Evolutionary conservation across 257 asterid genomes (phyloP).

Genomic region (Petunia secreta): DNA sequence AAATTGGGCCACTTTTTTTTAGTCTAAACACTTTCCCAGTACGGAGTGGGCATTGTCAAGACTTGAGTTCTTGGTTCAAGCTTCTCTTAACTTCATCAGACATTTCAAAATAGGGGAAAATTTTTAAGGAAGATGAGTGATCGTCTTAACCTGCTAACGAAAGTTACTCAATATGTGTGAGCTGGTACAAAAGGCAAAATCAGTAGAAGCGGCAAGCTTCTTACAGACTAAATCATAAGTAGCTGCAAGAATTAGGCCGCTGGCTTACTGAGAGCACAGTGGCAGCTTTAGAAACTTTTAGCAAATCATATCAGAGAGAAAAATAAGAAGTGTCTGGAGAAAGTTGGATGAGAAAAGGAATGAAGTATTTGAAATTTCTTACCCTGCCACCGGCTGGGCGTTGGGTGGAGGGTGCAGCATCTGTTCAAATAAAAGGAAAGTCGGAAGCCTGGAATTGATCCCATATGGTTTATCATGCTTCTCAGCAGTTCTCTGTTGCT

Average conservation of each 20-base stretch:
- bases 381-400: background rate
- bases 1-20: background rate
- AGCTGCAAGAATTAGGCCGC: background rate
- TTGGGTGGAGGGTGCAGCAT: background rate
- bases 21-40: background rate
- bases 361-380: background rate
- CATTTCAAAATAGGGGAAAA: conserved; percentile 14
- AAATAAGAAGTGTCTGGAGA: conserved; percentile 15
- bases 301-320: background rate
- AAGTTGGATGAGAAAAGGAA: background rate
- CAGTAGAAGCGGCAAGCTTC: background rate
- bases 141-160: background rate
- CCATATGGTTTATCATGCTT: conserved; percentile 4
- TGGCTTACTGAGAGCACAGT: conserved; percentile 12
- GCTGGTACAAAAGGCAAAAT: background rate
- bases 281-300: background rate
- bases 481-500: conserved; percentile 1
- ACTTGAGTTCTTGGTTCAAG: conserved; percentile 10
- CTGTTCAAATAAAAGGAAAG: background rate
- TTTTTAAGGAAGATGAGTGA: conserved; percentile 14
- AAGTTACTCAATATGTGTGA: background rate
- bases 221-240: background rate
- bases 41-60: conserved; percentile 13
- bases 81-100: conserved; percentile 4
- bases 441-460: background rate